Base-by-base conservation (phyloP, 2,329 filamentous ascomycete species). In the Cladophialophora bantiana region DNA sequence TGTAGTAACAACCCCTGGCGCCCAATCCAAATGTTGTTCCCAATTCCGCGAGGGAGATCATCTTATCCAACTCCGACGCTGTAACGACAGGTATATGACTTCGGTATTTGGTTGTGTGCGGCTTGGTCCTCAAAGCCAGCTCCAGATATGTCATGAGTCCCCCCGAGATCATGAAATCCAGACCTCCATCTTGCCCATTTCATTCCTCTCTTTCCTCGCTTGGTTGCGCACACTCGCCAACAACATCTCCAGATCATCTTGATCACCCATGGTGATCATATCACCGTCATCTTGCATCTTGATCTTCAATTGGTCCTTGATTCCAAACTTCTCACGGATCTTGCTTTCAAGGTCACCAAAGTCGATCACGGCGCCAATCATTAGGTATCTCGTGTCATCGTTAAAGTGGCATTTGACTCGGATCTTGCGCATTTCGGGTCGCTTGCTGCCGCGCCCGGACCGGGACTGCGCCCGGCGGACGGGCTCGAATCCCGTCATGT, bases 221-320 rank as follows among this genome's bases (percentile, higher is more conserved):
- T 83, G 81, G 58, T 86, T 85, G 78, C 88, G 91, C 6, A 89
- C 89, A 55, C 83, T 86, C 77, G 87, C 85, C 62, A 98, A 84
- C 34, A 92, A 89, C 88, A 97, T 91, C 59, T 98, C 94, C 69
- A 97, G 80, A 81, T 99, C 95, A 75, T 99, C 95, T 78, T 97
- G 92, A 78, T 99, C 95, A 35, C 91, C 93, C 87, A 99, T 90
- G 36, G 94, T 97, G 75, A 99, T 96, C 91, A 97, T 94, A 75
- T 98, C 94, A 2, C 90, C 91, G 53, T 69, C 66, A 73, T 98
- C 95, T 83, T 95, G 95, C 79, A 97, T 90, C 84, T 94, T 96
- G 82, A 97, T 94, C 65, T 88, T 87, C 68, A 89, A 82, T 63
- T 86, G 83, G 64, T 74, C 73, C 38, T 73, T 75, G 69, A 97